Percentiles rank a stretch among this genome's conserved stretches.
These are phyloP conservation scores for Alternaria consortialis DNA, from an alignment of 2,329 filamentous ascomycete species.

Conservation along the genomic window DNA sequence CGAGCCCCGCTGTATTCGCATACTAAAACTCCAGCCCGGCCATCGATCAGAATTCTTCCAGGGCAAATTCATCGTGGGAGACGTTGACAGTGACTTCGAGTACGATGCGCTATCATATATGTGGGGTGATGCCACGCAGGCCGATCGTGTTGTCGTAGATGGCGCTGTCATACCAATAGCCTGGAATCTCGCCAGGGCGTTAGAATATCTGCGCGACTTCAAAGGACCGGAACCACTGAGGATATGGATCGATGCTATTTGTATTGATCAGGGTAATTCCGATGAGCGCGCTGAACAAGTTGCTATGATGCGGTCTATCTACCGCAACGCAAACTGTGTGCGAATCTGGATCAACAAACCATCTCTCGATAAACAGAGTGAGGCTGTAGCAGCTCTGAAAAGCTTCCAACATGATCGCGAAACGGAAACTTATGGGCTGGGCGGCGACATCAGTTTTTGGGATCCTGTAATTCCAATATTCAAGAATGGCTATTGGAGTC, in stretches of 20 bases:
- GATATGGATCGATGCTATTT: not conserved
- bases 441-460: not conserved
- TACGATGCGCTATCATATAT: not conserved
- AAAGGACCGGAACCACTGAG: not conserved
- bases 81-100: not conserved
- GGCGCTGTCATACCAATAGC: not conserved
- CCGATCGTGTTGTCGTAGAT: not conserved
- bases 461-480: not conserved
- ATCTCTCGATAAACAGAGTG: not conserved
- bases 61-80: not conserved
- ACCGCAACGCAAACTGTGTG: not conserved
- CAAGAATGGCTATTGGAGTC: not conserved
- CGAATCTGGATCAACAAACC: not conserved
- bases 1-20: not conserved
- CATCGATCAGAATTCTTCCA: not conserved
- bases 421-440: not conserved
- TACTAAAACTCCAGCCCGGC: not conserved
- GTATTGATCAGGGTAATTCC: not conserved
- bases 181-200: not conserved
- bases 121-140: not conserved
- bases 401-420: rapidly evolving
- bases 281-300: not conserved
- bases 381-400: not conserved
- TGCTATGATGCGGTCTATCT: not conserved
- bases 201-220: not conserved